These are phyloP conservation scores for Penicillium sp. DNA, from an alignment of 2,329 filamentous ascomycete genomes.

Conservation along the genomic window DNA sequence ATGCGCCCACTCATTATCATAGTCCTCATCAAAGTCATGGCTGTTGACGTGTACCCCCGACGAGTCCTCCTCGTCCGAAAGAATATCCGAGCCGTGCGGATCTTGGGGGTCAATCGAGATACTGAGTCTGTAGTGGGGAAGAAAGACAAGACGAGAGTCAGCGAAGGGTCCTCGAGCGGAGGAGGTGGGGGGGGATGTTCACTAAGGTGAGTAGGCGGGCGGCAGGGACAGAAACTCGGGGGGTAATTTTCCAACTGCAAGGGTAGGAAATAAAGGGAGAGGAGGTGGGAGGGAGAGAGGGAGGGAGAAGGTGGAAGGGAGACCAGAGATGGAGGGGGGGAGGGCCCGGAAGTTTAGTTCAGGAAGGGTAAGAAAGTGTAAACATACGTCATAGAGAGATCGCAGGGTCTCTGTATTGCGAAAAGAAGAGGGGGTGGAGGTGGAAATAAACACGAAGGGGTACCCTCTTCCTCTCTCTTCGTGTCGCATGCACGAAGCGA, in stretches of 20 bases:
- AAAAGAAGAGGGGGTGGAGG: neutral
- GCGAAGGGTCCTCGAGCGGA: neutral
- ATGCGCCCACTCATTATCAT: slow-evolving; percentile 42
- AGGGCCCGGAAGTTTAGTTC: neutral
- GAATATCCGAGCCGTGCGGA: slow-evolving; percentile 43
- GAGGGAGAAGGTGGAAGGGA: neutral
- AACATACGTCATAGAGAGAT: slow-evolving; percentile 31
- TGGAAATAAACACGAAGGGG: neutral
- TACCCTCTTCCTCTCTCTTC: slow-evolving; percentile 8
- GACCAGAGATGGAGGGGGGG: slow-evolving; percentile 1
- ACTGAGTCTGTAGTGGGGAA: slow-evolving; percentile 37
- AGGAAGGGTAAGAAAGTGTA: slow-evolving; percentile 7
- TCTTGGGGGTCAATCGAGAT: slow-evolving; percentile 46
- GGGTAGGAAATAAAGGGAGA: neutral
- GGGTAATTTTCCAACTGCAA: neutral
- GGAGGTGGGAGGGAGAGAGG: neutral
- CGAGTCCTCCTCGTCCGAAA: slow-evolving; percentile 49
- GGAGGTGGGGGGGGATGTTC: neutral
- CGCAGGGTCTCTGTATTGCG: slow-evolving; percentile 6
- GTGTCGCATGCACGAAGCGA: slow-evolving; percentile 18
- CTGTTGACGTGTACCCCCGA: slow-evolving; percentile 47
- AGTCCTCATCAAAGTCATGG: slow-evolving; percentile 42
- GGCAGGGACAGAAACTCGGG: neutral
- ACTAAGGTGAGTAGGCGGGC: neutral
- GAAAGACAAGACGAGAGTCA: slow-evolving; percentile 4